Conservation (phyloP, 176 grass and related monocot species). For the Musa beccarii region DNA sequence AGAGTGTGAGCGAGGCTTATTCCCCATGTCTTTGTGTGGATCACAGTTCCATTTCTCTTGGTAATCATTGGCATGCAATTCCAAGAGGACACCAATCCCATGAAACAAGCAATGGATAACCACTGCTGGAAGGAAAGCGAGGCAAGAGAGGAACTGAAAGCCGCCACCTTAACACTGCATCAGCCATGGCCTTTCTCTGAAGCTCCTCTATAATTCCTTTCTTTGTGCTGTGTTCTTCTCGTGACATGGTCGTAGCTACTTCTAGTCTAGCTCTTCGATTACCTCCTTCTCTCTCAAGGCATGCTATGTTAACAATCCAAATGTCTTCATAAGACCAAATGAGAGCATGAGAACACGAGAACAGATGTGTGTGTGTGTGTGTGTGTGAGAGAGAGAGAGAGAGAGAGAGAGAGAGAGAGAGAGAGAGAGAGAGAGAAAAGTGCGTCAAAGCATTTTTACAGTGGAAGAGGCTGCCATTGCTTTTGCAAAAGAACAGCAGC, state of each 20-base stretch:
- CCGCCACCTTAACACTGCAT: neutral
- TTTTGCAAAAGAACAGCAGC: neutral
- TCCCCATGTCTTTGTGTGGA: neutral
- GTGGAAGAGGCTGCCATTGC: neutral
- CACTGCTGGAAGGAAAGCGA: neutral
- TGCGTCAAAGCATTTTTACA: neutral
- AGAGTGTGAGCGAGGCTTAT: neutral
- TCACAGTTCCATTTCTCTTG: neutral
- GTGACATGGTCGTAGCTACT: neutral
- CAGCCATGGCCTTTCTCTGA: neutral
- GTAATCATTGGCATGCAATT: neutral
- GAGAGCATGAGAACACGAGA: too few species aligned
- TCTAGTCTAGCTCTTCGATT: neutral
- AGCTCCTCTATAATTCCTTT: neutral
- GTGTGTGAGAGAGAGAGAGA: too few species aligned
- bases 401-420: too few species aligned
- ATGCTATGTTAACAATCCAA: neutral
- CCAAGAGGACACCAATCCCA: neutral
- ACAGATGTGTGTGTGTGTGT: too few species aligned
- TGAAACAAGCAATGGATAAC: conserved; percentile 3
- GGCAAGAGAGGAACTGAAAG: neutral
- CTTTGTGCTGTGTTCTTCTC: neutral
- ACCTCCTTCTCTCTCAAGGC: neutral
- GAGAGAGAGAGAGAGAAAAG: too few species aligned
- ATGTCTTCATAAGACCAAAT: too few species aligned